A percentile compares a stretch with the other conserved stretches of the same genome.
These are phyloP conservation scores for Knufia petricola DNA, from an alignment of 2,329 filamentous ascomycete genomes.

Conservation along the genomic window DNA sequence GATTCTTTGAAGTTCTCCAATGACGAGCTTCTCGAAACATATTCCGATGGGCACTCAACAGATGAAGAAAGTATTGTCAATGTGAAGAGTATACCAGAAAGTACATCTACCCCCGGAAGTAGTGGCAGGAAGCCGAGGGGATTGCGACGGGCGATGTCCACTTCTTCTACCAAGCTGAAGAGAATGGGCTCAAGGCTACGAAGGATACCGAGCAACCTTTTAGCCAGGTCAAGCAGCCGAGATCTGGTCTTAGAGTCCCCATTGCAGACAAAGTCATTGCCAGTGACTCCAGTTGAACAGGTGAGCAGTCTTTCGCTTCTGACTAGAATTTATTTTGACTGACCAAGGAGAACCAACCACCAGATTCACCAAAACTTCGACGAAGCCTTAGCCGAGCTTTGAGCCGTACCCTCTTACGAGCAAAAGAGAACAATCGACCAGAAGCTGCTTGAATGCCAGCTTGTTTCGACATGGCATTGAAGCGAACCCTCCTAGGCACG, in stretches of 20 bases:
- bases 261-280: not conserved
- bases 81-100: not conserved
- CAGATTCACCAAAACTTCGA: not conserved
- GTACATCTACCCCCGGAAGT: not conserved
- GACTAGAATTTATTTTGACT: not conserved
- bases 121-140: not conserved
- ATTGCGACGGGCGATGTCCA: constrained; percentile 2
- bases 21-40: constrained; percentile 1
- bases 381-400: not conserved
- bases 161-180: not conserved
- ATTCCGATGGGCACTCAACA: not conserved
- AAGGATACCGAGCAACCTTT: not conserved
- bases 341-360: not conserved
- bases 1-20: not conserved
- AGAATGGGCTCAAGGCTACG: constrained; percentile 5
- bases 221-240: not conserved
- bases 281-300: not conserved
- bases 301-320: not conserved
- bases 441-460: not conserved
- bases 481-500: no score
- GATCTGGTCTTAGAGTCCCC: not conserved
- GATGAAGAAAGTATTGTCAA: constrained; percentile 7
- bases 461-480: not conserved
- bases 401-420: not conserved
- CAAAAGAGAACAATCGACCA: not conserved